Evolutionary conservation across 2,329 filamentous ascomycete genomes (phyloP).

Genomic region (Sporothrix dimorphospora): DNA sequence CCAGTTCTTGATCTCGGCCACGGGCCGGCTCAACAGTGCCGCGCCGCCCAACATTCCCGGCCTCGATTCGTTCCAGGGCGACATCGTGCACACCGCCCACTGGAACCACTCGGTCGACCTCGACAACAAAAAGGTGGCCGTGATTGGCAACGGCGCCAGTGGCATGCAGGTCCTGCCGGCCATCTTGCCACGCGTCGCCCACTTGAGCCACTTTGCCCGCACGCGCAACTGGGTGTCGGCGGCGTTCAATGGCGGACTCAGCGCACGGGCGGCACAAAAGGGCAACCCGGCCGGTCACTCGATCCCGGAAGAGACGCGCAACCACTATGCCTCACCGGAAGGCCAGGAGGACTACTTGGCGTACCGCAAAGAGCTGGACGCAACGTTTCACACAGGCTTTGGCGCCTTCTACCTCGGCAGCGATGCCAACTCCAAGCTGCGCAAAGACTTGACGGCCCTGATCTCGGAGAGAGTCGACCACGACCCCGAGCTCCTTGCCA

Average conservation of each 20-base stretch:
- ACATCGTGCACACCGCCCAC: neutral
- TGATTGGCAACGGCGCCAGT: conserved; percentile 33
- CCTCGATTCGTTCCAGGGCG: neutral
- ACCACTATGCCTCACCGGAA: neutral
- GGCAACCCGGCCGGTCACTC: conserved; percentile 12
- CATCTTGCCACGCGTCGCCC: conserved; percentile 22
- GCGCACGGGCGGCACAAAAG: neutral
- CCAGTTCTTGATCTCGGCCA: conserved; percentile 14
- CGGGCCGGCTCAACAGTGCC: conserved; percentile 17
- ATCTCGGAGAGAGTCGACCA: conserved; percentile 26
- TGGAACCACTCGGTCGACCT: conserved; percentile 2
- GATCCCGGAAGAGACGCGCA: neutral
- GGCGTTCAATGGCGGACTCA: conserved; percentile 15
- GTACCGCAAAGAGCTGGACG: conserved; percentile 17
- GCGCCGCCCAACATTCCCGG: conserved; percentile 16
- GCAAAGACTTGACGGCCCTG: neutral
- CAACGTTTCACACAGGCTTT: conserved; percentile 21
- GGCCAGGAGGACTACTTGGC: neutral
- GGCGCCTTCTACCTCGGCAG: neutral
- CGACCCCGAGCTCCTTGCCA: conserved; percentile 20
- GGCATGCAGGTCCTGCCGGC: conserved; percentile 31
- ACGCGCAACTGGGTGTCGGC: conserved; percentile 29
- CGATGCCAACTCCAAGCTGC: conserved; percentile 18
- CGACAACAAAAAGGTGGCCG: conserved; percentile 29
- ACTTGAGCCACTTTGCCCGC: conserved; percentile 31